Evolutionary conservation across 495 filamentous ascomycete genomes (phyloP), one percentile per base, ranked within the genome.

Genomic region (Penicillium desertorum): DNA sequence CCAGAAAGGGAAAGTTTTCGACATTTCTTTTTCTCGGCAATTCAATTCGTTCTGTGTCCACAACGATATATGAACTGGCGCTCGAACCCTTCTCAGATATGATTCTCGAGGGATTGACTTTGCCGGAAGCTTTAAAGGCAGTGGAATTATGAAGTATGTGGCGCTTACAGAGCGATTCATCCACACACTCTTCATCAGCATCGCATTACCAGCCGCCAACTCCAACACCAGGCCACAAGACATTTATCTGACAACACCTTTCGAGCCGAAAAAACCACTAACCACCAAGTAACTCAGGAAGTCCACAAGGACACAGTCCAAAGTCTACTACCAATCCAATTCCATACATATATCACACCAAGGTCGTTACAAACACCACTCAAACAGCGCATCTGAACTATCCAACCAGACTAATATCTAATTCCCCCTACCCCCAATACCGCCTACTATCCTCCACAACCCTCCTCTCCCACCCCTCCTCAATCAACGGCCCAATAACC

Each of bases 371-470:
- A 16, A 14, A 27, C 22, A 27, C 12, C 22, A 25, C 43, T 45
- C 2, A 12, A 20, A 2, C 20, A 25, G 32, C 29, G 3, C 29
- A 36, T 11, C 17, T 16, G 9, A 47, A 7, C 20, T 27, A 47
- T 16, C 25, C 27, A 37, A 20, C 12, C 1, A 7, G 2, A 39
- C 12, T 36, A 14, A 14, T 16, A 36, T 16, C 34, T n/a, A 16
- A 37, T 37, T 1, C 37, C 16, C 45, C 25, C 57, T 53, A 69
- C 19, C 63, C 67, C 79, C 79, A 82, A 63, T 79, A 80, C 45
- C 65, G 63, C 53, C 74, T 64, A 50, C 72, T 75, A 58, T 79
- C 79, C 45, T 71, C 60, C 23, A 79, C 67, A 36, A 81, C 79
- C 22, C 59, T 66, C 45, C 57, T 57, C 44, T 79, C 77, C 69